Evolutionary conservation across 495 filamentous ascomycete genomes (phyloP), one percentile per base, ranked within the genome.

Genomic region (Arthonia radiata): DNA sequence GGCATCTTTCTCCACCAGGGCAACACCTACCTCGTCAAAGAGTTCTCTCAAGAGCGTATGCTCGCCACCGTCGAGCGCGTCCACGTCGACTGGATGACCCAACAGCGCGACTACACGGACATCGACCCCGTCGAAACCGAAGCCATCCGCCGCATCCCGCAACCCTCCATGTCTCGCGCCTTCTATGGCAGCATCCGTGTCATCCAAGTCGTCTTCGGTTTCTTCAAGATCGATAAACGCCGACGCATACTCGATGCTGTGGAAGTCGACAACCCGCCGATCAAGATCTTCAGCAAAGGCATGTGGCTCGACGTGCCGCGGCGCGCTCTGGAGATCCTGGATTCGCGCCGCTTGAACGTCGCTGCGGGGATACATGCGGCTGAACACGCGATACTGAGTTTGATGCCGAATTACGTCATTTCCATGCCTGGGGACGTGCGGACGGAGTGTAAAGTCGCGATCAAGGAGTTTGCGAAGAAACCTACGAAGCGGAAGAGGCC

Each of bases 1-100:
- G 86, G 77, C 30, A 92, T 99, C 35, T 99, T 91, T 58, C 62
- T 94, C 4, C 89, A 94, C 46, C 82, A 93, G 54, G 86, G 86
- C 29, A 62, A 66, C 31, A 86, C 69, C 2, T 99, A 90, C 44
- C 63, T 99, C 1, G 73, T 99, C 29, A 71, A 76, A 37, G 78
- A 93, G 38, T 75, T 94, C 42, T 71, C 68, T 40, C 67, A 71
- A 10, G 74, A 83, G 18, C 59, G 59, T 28, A 64, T 62, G 34
- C 65, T 90, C 29, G 82, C 82, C 0, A 62, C 62, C 32, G 71
- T 78, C 14, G 53, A 62, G 33, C 61, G 62, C 28, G 83, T 94
- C n/a, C 67, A 73, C 29, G 82, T 97, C 18, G 79, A 93, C 48
- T 99, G 80, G 81, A 86, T 68, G 6, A 94, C 89, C 2, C 64